A percentile compares a stretch with the other conserved stretches of the same genome.
Evolutionary conservation across 2,329 filamentous ascomycete species (phyloP).

Genomic region (Thelonectria rubi): DNA sequence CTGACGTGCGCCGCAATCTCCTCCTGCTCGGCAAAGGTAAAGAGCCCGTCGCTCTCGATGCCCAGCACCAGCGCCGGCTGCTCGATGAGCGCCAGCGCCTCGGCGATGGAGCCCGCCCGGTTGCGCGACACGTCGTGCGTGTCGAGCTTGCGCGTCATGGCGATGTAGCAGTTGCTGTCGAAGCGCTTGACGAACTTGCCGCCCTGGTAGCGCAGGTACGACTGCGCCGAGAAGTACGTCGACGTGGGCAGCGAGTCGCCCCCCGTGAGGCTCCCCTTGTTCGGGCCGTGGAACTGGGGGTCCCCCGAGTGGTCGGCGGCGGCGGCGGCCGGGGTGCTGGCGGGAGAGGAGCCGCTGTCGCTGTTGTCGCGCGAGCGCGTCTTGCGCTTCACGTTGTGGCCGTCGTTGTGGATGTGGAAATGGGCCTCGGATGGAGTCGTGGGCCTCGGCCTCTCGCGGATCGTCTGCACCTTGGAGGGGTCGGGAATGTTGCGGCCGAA

Average conservation of each 20-base stretch:
- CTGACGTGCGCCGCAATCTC: conserved; percentile 86
- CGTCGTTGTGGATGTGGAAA: conserved; percentile 85
- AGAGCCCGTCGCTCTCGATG: conserved; percentile 94
- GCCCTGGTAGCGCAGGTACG: conserved; percentile 95
- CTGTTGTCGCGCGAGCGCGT: conserved; percentile 60
- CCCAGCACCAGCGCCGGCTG: conserved; percentile 92
- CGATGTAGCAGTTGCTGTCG: conserved; percentile 98
- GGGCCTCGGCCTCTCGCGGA: conserved; percentile 72
- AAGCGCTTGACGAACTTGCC: conserved; percentile 97
- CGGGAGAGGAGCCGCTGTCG: conserved; percentile 41
- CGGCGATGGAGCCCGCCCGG: conserved; percentile 72
- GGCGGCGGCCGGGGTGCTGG: conserved; percentile 30
- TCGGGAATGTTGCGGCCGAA: conserved; percentile 95
- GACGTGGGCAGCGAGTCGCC: conserved; percentile 65
- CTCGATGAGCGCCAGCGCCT: conserved; percentile 82
- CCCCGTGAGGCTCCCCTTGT: conserved; percentile 58
- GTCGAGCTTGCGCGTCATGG: conserved; percentile 96
- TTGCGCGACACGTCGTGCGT: conserved; percentile 93
- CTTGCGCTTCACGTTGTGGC: conserved; percentile 70
- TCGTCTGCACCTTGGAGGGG: conserved; percentile 82
- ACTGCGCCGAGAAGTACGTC: conserved; percentile 98
- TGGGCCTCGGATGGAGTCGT: conserved; percentile 74
- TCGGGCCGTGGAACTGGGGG: conserved; percentile 76
- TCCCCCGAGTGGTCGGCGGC: conserved; percentile 49
- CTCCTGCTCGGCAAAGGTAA: conserved; percentile 96